Base-by-base conservation (phyloP, 2,329 filamentous ascomycete species). In the Aureobasidium sp. region DNA sequence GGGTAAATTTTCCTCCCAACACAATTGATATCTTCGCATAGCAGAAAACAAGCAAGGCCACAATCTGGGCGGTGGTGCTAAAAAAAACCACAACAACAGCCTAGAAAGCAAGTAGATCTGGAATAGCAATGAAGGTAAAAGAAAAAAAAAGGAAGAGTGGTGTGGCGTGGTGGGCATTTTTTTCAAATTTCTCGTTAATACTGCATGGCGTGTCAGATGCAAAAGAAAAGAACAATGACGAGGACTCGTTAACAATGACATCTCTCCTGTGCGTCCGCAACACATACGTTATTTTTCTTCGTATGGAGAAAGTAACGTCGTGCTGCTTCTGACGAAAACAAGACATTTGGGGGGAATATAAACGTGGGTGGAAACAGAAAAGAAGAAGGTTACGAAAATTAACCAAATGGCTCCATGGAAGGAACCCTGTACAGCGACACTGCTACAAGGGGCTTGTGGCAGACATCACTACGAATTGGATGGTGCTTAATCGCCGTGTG, bases 151-250 rank as follows among this genome's bases (percentile, higher is more conserved):
- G 27, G 27, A 35, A 52, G 12, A 52, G 33, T 24, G 33, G 49
- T 37, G 19, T 29, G 24, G 49, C 17, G n/a, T 24, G 19, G 49
- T 39, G 53, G 53, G 29, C 40, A 47, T 47, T 58, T 58, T 58
- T 58, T 58, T 58, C 53, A 24, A 45, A 27, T 57, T 57, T 57
- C 53, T 58, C 54, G 31, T 58, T 42, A 45, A 48, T 45, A 45
- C 40, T 57, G 53, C 53, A 40, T 57, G 35, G 49, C 24, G 24
- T 54, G 37, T 40, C 37, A 42, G 15, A 27, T 45, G 12, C 2
- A 22, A 14, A 57, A 44, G 14, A 44, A 22, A 44, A 35, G 14
- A 45, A 27, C 29, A 50, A 56, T 35, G 53, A 33, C 37, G n/a
- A 44, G 40, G 40, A 12, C 37, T 57, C 53, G 53, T 57, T 45